Evolutionary conservation across 2,329 filamentous ascomycete genomes (phyloP), one percentile per base, ranked within the genome.

Genomic region (Emmonsiellopsis sp.): DNA sequence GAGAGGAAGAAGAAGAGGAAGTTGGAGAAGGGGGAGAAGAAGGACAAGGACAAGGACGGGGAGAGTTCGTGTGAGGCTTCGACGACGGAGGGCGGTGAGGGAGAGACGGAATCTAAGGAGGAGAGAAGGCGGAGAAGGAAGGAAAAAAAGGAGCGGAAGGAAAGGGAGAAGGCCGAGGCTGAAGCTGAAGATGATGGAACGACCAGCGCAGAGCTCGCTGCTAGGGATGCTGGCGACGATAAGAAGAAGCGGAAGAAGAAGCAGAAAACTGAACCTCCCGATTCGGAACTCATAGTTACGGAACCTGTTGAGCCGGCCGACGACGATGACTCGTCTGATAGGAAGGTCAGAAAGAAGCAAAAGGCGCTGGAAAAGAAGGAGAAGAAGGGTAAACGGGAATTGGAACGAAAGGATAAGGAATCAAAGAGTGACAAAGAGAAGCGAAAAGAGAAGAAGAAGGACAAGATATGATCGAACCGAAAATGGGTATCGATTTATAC

Each of bases 341-440:
- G 55, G 62, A 52, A 53, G 59, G 47, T 51, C 54, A 51, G 61
- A 61, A 62, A 65, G 63, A 62, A 64, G 49, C 58, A 64, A 60
- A 59, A 70, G 62, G 61, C 61, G 49, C 36, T 54, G 53, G 44
- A 61, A 60, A 57, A 60, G 62, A 52, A 57, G 66, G 60, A 57
- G 63, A 58, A 52, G 34, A 62, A 57, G 66, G 59, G 56, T 62
- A 57, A 51, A 49, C 60, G 55, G 55, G 60, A 54, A 62, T 61
- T 58, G 36, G 57, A 59, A 51, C 54, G 60, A 6, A 67, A 67
- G 42, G 63, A 64, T 3, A 60, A 58, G 5, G 75, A 77, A 56
- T 77, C 77, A 53, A 80, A 76, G 60, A 52, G 11, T 70, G 70
- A 50, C 71, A 75, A 62, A 61, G 72, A 70, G 54, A 74, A 71